Evolutionary conservation across 345 rosid genomes (phyloP).

Genomic region (Citrus australasica): DNA sequence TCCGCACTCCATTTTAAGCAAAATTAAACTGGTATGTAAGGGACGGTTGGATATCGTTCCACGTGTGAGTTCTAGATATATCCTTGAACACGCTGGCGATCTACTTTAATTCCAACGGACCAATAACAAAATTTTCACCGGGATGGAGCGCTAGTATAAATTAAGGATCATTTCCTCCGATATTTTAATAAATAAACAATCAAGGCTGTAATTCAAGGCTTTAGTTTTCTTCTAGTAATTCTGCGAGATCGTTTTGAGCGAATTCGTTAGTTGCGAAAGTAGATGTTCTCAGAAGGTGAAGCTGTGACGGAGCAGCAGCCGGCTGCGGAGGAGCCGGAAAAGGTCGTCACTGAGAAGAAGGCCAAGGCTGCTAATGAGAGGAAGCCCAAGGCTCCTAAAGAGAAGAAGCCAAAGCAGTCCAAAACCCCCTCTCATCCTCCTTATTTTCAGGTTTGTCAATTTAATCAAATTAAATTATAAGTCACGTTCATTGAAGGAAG

Average conservation of each 20-base stretch:
- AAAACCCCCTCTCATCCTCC: slow-evolving; percentile 72
- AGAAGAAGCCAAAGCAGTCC: slow-evolving; percentile 39
- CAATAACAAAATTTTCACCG: slow-evolving; percentile 22
- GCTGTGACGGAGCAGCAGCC: slow-evolving; percentile 12
- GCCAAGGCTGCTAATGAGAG: slow-evolving; percentile 32
- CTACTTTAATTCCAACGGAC: neutral
- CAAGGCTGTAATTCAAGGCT: no score
- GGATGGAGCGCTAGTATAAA: slow-evolving; percentile 37
- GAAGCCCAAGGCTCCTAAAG: slow-evolving; percentile 30
- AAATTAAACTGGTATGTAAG: neutral
- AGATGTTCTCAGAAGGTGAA: slow-evolving; percentile 39
- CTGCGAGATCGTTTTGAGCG: neutral
- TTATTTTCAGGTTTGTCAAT: slow-evolving; percentile 52
- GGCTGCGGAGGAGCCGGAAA: slow-evolving; percentile 30
- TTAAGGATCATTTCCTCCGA: neutral
- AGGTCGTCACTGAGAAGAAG: slow-evolving; percentile 35
- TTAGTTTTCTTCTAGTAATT: neutral
- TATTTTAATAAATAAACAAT: no score
- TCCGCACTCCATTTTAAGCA: neutral
- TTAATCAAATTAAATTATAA: no score
- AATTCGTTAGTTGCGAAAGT: slow-evolving; percentile 6
- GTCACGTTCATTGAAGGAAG: no score
- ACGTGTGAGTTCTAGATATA: slow-evolving; percentile 46
- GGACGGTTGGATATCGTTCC: slow-evolving; percentile 23
- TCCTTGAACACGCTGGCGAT: slow-evolving; percentile 40